A percentile compares a stretch with the other conserved stretches of the same genome.
Conservation (phyloP, 2,329 filamentous ascomycete genomes). For the Aureobasidium musti region DNA sequence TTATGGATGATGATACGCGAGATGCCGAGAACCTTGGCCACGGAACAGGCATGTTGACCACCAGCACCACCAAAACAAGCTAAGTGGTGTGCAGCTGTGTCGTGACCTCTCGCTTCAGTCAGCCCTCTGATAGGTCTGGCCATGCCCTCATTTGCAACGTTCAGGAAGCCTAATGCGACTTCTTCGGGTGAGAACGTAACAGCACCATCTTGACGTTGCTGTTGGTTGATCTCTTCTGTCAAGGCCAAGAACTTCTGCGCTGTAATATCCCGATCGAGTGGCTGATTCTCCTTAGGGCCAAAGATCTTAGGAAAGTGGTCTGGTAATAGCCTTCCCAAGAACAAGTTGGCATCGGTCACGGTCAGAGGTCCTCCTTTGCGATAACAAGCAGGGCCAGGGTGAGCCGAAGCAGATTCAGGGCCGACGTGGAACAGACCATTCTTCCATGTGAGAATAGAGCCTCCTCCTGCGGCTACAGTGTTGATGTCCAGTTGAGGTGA, state of each 20-base stretch:
- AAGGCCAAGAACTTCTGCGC: constrained; percentile 48
- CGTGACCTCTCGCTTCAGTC: constrained; percentile 38
- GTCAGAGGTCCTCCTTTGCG: constrained; percentile 43
- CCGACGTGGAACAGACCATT: constrained; percentile 37
- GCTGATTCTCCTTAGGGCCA: constrained; percentile 39
- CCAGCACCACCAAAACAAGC: constrained; percentile 42
- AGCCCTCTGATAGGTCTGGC: constrained; percentile 38
- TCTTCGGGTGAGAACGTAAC: constrained; percentile 44
- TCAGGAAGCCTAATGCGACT: constrained; percentile 36
- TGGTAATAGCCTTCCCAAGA: constrained; percentile 40
- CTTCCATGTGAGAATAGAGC: constrained; percentile 44
- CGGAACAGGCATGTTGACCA: constrained; percentile 50
- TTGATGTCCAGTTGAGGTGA: constrained; percentile 41
- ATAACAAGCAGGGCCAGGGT: constrained; percentile 43
- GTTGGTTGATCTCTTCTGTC: constrained; percentile 48
- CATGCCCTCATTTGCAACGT: constrained; percentile 40
- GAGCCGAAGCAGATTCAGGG: constrained; percentile 43
- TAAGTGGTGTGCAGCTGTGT: constrained; percentile 36
- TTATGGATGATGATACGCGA: constrained; percentile 49
- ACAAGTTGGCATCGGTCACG: constrained; percentile 42
- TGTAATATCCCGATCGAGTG: constrained; percentile 48
- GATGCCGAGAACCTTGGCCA: constrained; percentile 50
- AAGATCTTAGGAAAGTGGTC: constrained; percentile 42
- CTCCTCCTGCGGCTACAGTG: constrained; percentile 51
- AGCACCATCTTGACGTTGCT: constrained; percentile 47